Evolutionary conservation across 192 early-diverging fungal genomes (phyloP), one percentile per base, ranked within the genome.

Genomic region (Gamsiella multidivaricata): DNA sequence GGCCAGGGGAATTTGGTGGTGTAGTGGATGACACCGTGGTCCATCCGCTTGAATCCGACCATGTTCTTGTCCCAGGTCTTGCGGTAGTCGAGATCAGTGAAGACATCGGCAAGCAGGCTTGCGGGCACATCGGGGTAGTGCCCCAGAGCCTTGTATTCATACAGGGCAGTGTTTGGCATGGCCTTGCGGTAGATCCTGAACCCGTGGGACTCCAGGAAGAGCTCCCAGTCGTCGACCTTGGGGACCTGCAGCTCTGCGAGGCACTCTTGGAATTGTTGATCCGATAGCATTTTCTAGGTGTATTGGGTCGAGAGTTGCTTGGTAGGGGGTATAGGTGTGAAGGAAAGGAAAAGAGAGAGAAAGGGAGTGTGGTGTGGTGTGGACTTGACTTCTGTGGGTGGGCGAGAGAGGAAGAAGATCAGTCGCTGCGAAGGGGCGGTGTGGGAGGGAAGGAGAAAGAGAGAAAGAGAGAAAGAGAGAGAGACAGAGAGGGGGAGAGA

Each of bases 31-130:
- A 65, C 65, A 33, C 55, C 67, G 43, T 79, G 78, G 10, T 81
- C 81, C 11, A 86, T 57, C 4, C 46, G 43, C 23, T 70, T 66
- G 46, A 65, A 84, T 6, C 70, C 64, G 28, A 83, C 70, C 85
- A 87, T 87, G 57, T 87, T 83, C 59, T 80, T 81, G 58, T 87
- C 85, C 85, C 85, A 87, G 37, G 54, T 79, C 63, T 75, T 83
- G 43, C 85, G 84, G 64, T 83, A 85, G 47, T 81, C 79, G 9
- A 84, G 73, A 68, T 87, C 85, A 8, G 81, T 73, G 43, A 85
- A 87, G 42, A 87, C 85, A 32, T 81, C 82, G 15, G 81, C 79
- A 4, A 87, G 73, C 11, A 83, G 64, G 3, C 61, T 39, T 10
- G 85, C 61, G 14, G 66, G 62, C 25, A 87, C 70, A 55, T 84